A percentile compares a stretch with the other conserved stretches of the same genome.
Conservation (phyloP, 257 asterid species). For the Schizonepeta tenuifolia region DNA sequence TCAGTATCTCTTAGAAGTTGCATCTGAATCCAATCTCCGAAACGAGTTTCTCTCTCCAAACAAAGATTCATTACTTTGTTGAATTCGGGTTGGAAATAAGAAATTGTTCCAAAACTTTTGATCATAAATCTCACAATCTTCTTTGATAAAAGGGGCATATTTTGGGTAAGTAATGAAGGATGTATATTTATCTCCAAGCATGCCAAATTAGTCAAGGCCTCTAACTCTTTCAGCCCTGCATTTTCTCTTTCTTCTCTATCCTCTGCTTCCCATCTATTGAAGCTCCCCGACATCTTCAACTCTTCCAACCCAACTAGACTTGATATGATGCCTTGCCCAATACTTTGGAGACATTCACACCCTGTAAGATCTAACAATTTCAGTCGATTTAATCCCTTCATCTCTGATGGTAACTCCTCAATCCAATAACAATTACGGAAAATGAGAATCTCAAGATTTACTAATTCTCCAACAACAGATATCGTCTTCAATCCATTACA, state of each 20-base stretch:
- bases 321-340: not conserved
- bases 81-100: no score
- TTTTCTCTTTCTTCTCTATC: not conserved
- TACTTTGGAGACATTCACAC: no score
- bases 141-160: no score
- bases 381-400: not conserved
- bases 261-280: not conserved
- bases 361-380: not conserved
- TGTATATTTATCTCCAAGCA: not conserved
- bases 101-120: no score
- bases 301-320: slow-evolving; percentile 11
- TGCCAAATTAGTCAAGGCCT: not conserved
- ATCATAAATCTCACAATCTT: no score
- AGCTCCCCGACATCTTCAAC: not conserved
- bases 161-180: no score
- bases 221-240: not conserved
- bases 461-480: not conserved
- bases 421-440: not conserved
- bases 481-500: not conserved
- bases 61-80: no score
- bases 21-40: no score
- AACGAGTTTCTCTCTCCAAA: no score
- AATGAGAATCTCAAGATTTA: slow-evolving; percentile 3
- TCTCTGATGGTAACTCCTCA: not conserved
- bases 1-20: no score